Evolutionary conservation across 73 alveolate genomes (phyloP).

Genomic region (Chromera velia): DNA sequence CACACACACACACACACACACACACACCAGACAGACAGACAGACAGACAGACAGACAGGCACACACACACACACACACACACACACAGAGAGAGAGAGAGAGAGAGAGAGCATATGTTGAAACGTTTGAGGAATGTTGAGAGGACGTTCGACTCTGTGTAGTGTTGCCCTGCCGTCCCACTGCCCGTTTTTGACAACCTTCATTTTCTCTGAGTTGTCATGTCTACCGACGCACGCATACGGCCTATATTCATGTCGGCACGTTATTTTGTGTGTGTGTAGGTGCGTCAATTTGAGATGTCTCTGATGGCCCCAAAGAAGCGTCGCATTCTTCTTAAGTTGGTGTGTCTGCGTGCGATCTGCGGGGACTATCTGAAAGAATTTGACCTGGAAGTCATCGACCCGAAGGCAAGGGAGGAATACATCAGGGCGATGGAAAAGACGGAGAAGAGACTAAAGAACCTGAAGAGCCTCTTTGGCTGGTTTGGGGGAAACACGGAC

Average conservation of each 20-base stretch:
- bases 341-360: neutral
- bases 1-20: too few species aligned
- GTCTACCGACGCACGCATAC: neutral
- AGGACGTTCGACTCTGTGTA: neutral
- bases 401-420: neutral
- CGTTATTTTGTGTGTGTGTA: too few species aligned
- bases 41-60: too few species aligned
- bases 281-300: neutral
- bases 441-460: neutral
- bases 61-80: too few species aligned
- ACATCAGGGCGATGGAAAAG: neutral
- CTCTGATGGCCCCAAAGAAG: neutral
- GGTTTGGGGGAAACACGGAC: neutral
- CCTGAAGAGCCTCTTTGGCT: too few species aligned
- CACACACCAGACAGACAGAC: too few species aligned
- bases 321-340: neutral
- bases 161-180: neutral
- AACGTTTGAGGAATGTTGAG: neutral
- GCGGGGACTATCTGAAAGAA: neutral
- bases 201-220: neutral
- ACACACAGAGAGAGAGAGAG: too few species aligned
- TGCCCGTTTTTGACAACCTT: neutral
- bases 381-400: neutral
- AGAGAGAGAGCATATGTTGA: too few species aligned
- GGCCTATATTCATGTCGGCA: too few species aligned